Evolutionary conservation across 306 rosid species (phyloP), one percentile per base, ranked within the genome.

Genomic region (Canavalia gladiata): DNA sequence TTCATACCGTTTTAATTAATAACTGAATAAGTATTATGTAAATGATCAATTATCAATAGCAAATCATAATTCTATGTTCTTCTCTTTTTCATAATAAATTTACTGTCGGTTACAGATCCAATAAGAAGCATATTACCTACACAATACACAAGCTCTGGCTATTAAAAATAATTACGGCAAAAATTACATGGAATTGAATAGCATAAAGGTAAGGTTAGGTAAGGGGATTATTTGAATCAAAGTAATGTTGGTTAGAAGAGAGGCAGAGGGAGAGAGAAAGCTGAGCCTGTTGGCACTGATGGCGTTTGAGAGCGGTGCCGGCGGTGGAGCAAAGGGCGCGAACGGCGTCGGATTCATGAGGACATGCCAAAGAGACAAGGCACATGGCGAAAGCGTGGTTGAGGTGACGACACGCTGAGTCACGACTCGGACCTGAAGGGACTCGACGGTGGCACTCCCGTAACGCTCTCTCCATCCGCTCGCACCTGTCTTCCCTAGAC

Each of bases 261-360:
- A 90, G 88, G 57, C 94, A 90, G 7, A 81, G 58, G 47, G 91
- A 82, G 81, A 90, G 92, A 69, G 89, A 85, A 52, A 87, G 73
- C 70, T 88, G 87, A 62, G 94, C 94, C 83, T 82, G 91, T 58
- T 90, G 90, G 84, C 94, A 90, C 57, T 90, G 94, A 7, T 72
- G 76, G 51, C 94, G 92, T 72, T 90, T 90, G 12, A 85, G 91
- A 33, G 86, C 80, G 51, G 92, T 90, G 25, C 92, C 94, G 2
- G 80, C 83, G 65, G 88, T 90, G 41, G 90, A 87, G 65, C 94
- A 89, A 42, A 88, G 90, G 3, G 43, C 41, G 6, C 83, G 91
- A 39, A 89, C 92, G n/a, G 91, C 91, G 69, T 89, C 92, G 1
- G 41, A 78, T 77, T 90, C 82, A 6, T 80, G 42, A 0, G 86